Base-by-base conservation (phyloP, 352 stramenopile genomes). In the Globisporangium cylindrosporum region DNA sequence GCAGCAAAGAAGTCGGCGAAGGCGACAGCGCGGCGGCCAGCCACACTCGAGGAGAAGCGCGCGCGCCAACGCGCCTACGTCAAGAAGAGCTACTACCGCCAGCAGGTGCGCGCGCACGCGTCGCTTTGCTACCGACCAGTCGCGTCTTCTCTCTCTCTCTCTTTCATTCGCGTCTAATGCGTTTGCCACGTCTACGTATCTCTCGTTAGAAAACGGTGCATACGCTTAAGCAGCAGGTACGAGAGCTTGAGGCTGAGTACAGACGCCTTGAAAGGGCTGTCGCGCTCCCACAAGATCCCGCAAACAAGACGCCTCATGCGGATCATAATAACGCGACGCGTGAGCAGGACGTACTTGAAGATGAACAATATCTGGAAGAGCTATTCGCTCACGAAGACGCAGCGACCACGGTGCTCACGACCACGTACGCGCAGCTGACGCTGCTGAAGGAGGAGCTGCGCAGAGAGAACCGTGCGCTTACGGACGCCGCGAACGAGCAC, bases 51-150 rank as follows among this genome's bases (percentile, higher is more conserved):
- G 25, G 72, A 82, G 56, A 79, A 77, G 36, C 77, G 82, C 38
- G 80, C 73, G 55, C 77, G 79, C 9, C 81, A 91, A 67, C 79
- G 80, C 18, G 70, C 78, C 60, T 75, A 89, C 62, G 82, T 89
- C 43, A 80, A 75, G 59, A 74, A 77, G 55, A 81, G 70, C 59
- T 84, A 86, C 70, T 70, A 82, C 55, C 69, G 76, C 2, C 71
- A 80, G 51, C 72, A 77, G 68, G 78, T 80, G 22, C 20, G 54
- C 41, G 22, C 22, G 22, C 22, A 24, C 34, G 32, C 27, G 22
- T 63, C n/a, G 38, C 41, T 48, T 48, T 48, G 5, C 41, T 15
- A 46, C 15, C 32, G 3, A 24, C 12, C 9, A 6, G 5, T 59
- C 10, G 25, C 9, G 18, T 7, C 58, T 12, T 46, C 1, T 59